Evolutionary conservation across 192 early-diverging fungal species (phyloP), one percentile per base, ranked within the genome.

Genomic region (Funneliformis geosporum): DNA sequence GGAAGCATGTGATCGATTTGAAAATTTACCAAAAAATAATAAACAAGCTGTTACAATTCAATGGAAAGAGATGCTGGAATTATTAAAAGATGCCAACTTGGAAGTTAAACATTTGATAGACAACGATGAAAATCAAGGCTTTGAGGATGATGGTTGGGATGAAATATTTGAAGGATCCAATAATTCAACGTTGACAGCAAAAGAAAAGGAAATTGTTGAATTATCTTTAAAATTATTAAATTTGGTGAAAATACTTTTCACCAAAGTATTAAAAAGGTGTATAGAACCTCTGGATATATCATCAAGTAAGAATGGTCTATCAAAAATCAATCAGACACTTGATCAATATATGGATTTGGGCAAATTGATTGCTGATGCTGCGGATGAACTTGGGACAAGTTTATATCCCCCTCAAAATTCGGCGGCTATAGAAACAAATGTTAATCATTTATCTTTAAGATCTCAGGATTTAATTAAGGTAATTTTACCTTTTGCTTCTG

Each of bases 1-100:
- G 85, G 81, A 84, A 68, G 85, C 83, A 7, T 86, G 83, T 47
- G 40, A 83, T 47, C 75, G 75, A 67, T 84, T 86, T 81, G 78
- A 84, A n/a, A 68, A 81, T 25, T 78, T 80, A n/a, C 84, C 83
- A 59, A 64, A 72, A 16, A 80, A 80, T 50, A 84, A 84, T 70
- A 38, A 78, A 14, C 71, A 81, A 1, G 85, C 85, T 2, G 85
- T 86, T 23, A 79, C 74, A 59, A 83, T 75, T 65, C 83, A 86
- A 67, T 86, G 83, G 85, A 82, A 78, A 0, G 76, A 80, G 64
- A 84, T 81, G 73, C 81, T 74, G 59, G 81, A 67, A n/a, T 80
- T 80, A 4, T 64, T 86, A 76, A 84, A 86, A 60, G 85, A 86
- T 74, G 85, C 80, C 18, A 81, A 83, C 42, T 40, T 80, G 3